Conservation (phyloP, 2,329 filamentous ascomycete species). For the Aspergillus bombycis region DNA sequence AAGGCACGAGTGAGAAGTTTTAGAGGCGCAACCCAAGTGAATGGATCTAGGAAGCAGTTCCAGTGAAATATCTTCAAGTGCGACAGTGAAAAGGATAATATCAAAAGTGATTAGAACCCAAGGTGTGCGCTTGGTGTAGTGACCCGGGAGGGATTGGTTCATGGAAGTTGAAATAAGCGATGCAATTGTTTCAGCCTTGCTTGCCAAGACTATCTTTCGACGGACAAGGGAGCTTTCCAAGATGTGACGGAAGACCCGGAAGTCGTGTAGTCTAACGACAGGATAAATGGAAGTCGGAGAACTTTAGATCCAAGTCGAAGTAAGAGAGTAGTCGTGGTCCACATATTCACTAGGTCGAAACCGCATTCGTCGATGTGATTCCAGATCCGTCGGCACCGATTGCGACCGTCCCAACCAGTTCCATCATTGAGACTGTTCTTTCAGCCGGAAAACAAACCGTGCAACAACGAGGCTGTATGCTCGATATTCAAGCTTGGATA, state of each 20-base stretch:
- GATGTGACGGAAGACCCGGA: conserved; percentile 2
- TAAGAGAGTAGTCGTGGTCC: conserved; percentile 1
- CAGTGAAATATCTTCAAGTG: neutral
- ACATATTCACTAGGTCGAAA: conserved; percentile 8
- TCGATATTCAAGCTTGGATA: neutral
- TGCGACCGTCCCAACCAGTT: conserved; percentile 23
- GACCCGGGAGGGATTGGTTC: neutral
- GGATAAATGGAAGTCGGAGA: neutral
- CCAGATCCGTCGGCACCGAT: conserved; percentile 15
- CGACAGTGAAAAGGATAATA: neutral
- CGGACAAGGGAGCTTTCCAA: neutral
- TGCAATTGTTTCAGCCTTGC: conserved; percentile 11
- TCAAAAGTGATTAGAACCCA: neutral
- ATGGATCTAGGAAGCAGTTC: neutral
- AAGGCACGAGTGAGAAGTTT: neutral
- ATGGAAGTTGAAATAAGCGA: neutral
- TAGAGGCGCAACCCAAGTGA: neutral
- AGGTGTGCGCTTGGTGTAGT: neutral
- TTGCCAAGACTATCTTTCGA: conserved; percentile 15
- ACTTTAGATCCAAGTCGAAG: neutral
- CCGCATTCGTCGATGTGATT: conserved; percentile 24
- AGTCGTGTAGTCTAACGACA: neutral
- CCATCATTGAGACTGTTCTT: conserved; percentile 1
- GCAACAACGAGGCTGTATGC: conserved; percentile 12
- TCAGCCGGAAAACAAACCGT: conserved; percentile 6